phyloP scores from a whole-genome alignment of 73 alveolate species.

The Paramecium pentaurelia region DNA sequence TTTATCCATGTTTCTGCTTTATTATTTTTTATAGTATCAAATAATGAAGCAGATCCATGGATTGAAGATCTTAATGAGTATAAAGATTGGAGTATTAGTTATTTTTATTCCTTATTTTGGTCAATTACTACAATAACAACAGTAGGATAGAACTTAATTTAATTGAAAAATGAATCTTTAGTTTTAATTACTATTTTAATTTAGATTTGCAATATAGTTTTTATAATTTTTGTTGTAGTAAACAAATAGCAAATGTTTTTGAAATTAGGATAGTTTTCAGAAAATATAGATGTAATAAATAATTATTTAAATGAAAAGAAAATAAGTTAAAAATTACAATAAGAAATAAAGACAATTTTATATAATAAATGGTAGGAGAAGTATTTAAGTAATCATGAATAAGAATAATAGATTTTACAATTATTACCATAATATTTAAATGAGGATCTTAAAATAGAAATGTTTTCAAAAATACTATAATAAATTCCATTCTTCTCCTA shows the following conservation, averaged over 20 bases:
- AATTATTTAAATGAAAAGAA: background rate
- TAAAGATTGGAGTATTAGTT: background rate
- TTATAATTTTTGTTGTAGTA: background rate
- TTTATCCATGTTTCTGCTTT: background rate
- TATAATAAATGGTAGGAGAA: background rate
- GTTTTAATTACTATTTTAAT: background rate
- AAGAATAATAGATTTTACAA: background rate
- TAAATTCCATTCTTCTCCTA: background rate
- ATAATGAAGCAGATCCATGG: background rate
- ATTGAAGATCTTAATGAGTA: background rate
- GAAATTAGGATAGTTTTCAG: background rate
- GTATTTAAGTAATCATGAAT: background rate
- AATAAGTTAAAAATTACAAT: background rate
- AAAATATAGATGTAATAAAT: background rate
- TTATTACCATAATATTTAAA: background rate
- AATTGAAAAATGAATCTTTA: background rate
- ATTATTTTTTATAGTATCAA: background rate
- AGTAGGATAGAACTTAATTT: background rate
- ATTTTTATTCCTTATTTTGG: background rate
- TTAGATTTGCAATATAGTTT: background rate
- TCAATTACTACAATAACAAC: background rate
- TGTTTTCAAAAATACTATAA: background rate
- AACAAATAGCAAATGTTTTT: background rate
- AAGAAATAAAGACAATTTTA: background rate
- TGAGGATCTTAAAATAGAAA: background rate